These are phyloP conservation scores for Moricandia arvensis DNA, from an alignment of 345 rosid species.

Conservation along the genomic window DNA sequence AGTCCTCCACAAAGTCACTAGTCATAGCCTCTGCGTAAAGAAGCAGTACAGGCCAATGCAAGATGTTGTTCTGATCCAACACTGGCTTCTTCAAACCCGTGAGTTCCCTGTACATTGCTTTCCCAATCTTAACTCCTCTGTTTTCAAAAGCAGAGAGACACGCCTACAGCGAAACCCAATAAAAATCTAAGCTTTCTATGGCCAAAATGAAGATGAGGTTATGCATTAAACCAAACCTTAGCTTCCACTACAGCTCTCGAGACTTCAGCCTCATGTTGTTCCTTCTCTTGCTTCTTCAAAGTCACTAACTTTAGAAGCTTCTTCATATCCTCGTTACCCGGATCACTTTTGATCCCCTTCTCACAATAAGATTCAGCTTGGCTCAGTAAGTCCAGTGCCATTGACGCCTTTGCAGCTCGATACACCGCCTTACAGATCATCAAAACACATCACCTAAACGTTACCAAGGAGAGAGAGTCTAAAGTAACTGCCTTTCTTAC, in stretches of 20 bases:
- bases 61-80: constrained; percentile 64
- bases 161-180: constrained; percentile 41
- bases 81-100: constrained; percentile 71
- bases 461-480: not conserved
- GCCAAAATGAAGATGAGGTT: not conserved
- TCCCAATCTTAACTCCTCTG: constrained; percentile 77
- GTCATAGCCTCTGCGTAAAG: constrained; percentile 90
- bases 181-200: not conserved
- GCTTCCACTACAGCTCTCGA: constrained; percentile 60
- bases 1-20: constrained; percentile 87
- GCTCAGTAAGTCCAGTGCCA: constrained; percentile 55
- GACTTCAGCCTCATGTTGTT: constrained; percentile 55
- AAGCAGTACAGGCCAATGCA: constrained; percentile 91
- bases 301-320: constrained; percentile 57
- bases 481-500: constrained; percentile 29
- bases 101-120: constrained; percentile 70
- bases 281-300: constrained; percentile 57
- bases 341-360: constrained; percentile 58
- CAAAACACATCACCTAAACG: not conserved
- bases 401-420: constrained; percentile 87
- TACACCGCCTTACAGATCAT: constrained; percentile 55
- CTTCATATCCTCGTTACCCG: constrained; percentile 65
- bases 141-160: constrained; percentile 63
- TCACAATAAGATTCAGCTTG: constrained; percentile 60
- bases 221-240: constrained; percentile 47